A percentile compares a stretch with the other conserved stretches of the same genome.
phyloP scores from a whole-genome alignment of 257 asterid genomes.

The Rhazya stricta region DNA sequence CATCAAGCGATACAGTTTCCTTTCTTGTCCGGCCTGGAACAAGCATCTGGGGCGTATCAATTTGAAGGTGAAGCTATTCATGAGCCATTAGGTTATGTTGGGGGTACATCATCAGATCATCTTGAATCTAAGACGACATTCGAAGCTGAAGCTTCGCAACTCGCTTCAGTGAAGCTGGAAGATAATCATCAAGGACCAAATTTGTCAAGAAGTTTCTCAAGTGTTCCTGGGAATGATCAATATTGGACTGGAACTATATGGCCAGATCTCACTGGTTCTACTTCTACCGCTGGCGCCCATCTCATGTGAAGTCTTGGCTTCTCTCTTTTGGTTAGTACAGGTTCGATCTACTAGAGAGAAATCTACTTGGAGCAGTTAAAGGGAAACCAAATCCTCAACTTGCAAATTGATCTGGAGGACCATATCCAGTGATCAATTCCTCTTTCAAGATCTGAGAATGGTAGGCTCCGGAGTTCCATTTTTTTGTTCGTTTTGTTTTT shows the following conservation, averaged over 20 bases:
- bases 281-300: constrained; percentile 24
- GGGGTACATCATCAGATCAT: constrained; percentile 10
- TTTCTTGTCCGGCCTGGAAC: constrained; percentile 23
- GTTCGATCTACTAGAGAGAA: not conserved
- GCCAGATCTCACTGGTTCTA: constrained; percentile 25
- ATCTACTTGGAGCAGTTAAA: not conserved
- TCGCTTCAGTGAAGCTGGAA: constrained; percentile 27
- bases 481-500: constrained; percentile 4
- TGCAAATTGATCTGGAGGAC: not conserved
- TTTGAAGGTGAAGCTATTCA: constrained; percentile 13
- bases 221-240: constrained; percentile 21
- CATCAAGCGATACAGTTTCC: constrained; percentile 28
- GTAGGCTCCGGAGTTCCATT: constrained; percentile 3
- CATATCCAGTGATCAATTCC: not conserved
- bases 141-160: constrained; percentile 1
- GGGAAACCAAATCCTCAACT: not conserved
- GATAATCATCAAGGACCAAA: constrained; percentile 12
- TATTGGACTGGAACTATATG: constrained; percentile 30
- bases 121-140: not conserved
- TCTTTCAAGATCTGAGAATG: not conserved
- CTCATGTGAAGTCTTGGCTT: constrained; percentile 7
- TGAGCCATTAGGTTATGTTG: constrained; percentile 8
- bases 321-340: not conserved
- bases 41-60: constrained; percentile 14
- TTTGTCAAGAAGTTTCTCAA: constrained; percentile 19